Conservation (phyloP, 108 stramenopile species). For the Pseudonitzschia pungens region DNA sequence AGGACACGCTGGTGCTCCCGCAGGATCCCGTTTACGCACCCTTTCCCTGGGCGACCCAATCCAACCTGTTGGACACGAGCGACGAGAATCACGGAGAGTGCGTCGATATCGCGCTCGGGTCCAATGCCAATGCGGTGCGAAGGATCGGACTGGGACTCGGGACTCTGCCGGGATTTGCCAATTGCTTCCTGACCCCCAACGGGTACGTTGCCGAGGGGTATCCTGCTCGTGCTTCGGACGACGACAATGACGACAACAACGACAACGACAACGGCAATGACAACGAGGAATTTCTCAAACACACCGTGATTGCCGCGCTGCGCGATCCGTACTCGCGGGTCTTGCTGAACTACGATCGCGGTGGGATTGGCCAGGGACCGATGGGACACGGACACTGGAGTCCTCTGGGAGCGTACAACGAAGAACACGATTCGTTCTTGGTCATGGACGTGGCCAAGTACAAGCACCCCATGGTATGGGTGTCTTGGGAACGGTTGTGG, state of each 20-base stretch:
- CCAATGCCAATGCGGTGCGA: constrained; percentile 24
- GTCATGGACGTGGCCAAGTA: constrained; percentile 97
- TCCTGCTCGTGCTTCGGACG: constrained; percentile 43
- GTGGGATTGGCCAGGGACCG: constrained; percentile 57
- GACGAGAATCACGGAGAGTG: constrained; percentile 31
- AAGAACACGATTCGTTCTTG: constrained; percentile 76
- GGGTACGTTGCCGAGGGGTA: constrained; percentile 46
- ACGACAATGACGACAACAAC: constrained; percentile 15
- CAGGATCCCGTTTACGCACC: constrained; percentile 68
- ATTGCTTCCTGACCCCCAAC: constrained; percentile 51
- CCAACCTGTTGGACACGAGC: constrained; percentile 31
- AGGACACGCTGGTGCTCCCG: constrained; percentile 42
- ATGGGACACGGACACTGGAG: constrained; percentile 93
- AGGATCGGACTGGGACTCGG: constrained; percentile 56
- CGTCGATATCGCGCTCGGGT: constrained; percentile 21
- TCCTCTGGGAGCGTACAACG: constrained; percentile 86
- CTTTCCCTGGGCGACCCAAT: constrained; percentile 80
- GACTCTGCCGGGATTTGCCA: constrained; percentile 49
- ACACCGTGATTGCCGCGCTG: constrained; percentile 54
- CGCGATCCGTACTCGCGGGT: constrained; percentile 55
- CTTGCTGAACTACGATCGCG: constrained; percentile 72
- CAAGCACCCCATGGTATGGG: constrained; percentile 97
- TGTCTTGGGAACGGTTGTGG: constrained; percentile 61
- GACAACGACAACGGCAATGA: background rate
- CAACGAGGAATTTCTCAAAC: constrained; percentile 26